These are phyloP conservation scores for Ceratocystis cubensis DNA, from an alignment of 2,329 filamentous ascomycete species.

Conservation along the genomic window DNA sequence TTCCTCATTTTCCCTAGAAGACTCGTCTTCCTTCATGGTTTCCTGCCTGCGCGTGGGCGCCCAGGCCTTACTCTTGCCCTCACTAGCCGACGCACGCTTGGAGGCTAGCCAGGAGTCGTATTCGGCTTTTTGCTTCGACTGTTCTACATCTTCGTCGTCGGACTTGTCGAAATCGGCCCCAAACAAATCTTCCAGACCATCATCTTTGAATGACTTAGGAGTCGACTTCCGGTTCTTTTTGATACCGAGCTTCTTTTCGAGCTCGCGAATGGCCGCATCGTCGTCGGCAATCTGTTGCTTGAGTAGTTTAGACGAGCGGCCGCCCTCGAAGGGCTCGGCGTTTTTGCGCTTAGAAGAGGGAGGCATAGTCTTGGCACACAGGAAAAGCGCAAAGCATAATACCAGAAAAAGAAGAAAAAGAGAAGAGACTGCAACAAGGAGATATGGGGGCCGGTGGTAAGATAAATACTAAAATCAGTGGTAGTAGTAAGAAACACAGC, in stretches of 20 bases:
- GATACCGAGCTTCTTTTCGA: constrained; percentile 80
- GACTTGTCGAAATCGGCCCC: constrained; percentile 49
- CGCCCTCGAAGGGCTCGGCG: constrained; percentile 4
- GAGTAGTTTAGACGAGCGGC: constrained; percentile 25
- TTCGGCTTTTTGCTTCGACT: constrained; percentile 47
- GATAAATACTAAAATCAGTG: too few species aligned
- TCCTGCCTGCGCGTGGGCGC: neutral
- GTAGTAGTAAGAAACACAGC: too few species aligned
- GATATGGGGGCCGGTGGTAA: too few species aligned
- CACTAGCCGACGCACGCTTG: constrained; percentile 10
- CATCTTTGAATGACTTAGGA: constrained; percentile 62
- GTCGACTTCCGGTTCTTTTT: constrained; percentile 61
- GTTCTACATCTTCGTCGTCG: constrained; percentile 41
- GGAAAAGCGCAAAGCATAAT: neutral
- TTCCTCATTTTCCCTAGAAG: neutral
- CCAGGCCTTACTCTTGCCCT: neutral
- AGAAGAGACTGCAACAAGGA: neutral
- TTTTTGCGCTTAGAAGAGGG: constrained; percentile 14
- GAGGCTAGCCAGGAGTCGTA: constrained; percentile 48
- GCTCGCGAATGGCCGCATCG: constrained; percentile 72
- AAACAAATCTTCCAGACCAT: constrained; percentile 69
- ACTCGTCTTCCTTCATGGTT: neutral
- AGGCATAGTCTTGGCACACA: neutral
- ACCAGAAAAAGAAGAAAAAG: neutral
- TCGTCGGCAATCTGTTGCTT: constrained; percentile 61